These are phyloP conservation scores for Aspergillus sclerotioniger DNA, from an alignment of 495 filamentous ascomycete species.

Conservation along the genomic window DNA sequence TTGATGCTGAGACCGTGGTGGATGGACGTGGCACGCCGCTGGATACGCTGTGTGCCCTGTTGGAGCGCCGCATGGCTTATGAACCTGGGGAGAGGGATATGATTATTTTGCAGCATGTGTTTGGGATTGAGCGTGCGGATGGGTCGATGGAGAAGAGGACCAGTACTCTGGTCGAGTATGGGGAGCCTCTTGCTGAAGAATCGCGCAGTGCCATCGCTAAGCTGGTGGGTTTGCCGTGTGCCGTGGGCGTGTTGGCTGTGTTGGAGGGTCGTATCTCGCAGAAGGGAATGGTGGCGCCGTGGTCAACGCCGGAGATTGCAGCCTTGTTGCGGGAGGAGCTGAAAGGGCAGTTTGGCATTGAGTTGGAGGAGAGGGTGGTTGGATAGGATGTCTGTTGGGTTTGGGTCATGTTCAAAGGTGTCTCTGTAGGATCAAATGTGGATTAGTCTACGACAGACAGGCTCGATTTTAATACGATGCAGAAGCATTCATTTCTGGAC, in stretches of 20 bases:
- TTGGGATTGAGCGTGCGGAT: background rate
- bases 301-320: background rate
- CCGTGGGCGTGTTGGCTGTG: background rate
- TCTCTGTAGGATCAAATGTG: no score
- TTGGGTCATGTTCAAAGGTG: no score
- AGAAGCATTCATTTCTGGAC: no score
- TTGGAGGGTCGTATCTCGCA: background rate
- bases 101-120: background rate
- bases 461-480: no score
- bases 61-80: constrained; percentile 2
- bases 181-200: background rate
- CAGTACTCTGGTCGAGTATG: background rate
- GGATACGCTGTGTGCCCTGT: background rate
- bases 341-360: background rate
- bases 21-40: background rate
- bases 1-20: background rate
- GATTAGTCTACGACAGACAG: no score
- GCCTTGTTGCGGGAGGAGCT: background rate
- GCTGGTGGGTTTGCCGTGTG: background rate
- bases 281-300: background rate
- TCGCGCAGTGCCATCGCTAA: constrained; percentile 1
- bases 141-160: background rate
- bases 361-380: background rate
- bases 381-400: background rate
- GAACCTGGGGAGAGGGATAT: background rate